phyloP scores from a whole-genome alignment of 2,329 filamentous ascomycete species.

The Fulvia fulva region DNA sequence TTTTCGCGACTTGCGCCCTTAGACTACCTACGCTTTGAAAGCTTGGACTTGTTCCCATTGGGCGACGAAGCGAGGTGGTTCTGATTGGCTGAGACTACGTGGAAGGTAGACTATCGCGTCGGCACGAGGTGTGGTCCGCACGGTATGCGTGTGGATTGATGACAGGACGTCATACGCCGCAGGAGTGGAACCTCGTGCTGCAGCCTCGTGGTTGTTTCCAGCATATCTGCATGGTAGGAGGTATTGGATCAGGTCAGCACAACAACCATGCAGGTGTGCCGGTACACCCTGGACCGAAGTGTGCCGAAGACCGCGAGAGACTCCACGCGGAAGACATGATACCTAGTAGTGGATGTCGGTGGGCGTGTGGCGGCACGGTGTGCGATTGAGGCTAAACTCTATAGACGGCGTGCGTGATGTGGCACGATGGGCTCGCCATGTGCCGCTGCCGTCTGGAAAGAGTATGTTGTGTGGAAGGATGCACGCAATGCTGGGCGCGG shows the following conservation, averaged over 20 bases:
- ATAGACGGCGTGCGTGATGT: background rate
- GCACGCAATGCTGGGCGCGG: background rate
- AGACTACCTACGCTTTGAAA: too few species aligned
- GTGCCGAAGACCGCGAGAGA: conserved; percentile 2
- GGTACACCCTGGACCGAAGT: background rate
- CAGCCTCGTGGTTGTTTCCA: conserved; percentile 8
- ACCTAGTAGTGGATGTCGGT: background rate
- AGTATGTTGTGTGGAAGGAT: background rate
- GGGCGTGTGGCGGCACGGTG: conserved; percentile 1
- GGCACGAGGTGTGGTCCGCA: background rate
- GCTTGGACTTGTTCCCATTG: too few species aligned
- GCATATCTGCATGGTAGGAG: background rate
- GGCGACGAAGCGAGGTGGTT: too few species aligned
- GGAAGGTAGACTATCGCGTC: background rate
- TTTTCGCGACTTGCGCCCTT: too few species aligned
- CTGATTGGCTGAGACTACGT: background rate
- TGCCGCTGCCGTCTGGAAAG: background rate
- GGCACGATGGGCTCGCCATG: conserved; percentile 8
- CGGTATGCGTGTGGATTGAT: background rate
- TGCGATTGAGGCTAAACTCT: conserved; percentile 14
- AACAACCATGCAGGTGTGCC: background rate
- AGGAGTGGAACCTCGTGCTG: background rate
- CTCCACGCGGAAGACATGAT: conserved; percentile 2
- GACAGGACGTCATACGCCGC: background rate
- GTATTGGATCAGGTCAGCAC: background rate